Conservation (phyloP, 306 rosid species). For the barrel medic (Medicago truncatula) region DNA sequence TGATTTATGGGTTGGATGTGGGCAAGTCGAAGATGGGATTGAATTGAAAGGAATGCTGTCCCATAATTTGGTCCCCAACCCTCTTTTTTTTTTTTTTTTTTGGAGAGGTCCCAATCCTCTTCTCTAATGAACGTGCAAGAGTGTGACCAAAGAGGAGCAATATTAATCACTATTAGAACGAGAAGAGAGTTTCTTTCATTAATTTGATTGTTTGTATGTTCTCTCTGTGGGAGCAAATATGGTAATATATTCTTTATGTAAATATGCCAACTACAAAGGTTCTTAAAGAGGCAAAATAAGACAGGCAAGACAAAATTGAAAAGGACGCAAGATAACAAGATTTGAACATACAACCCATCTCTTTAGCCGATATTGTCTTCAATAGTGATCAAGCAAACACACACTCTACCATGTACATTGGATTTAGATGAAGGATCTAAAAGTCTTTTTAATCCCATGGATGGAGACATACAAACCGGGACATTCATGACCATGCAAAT, state of each 20-base stretch:
- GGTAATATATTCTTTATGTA: slow-evolving; percentile 3
- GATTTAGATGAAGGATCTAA: slow-evolving; percentile 30
- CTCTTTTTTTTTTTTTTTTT: not conserved
- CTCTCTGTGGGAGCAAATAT: not conserved
- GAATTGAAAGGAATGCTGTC: not conserved
- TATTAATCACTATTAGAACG: not conserved
- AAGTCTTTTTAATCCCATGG: slow-evolving; percentile 3
- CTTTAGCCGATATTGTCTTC: not conserved
- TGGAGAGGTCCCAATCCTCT: not conserved
- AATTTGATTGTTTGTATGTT: slow-evolving; percentile 1
- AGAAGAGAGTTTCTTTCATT: not conserved
- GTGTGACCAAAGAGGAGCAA: not conserved
- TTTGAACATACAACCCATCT: slow-evolving; percentile 38
- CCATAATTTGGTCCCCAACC: not conserved
- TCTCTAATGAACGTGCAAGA: not conserved
- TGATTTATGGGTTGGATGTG: not conserved
- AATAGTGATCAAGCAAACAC: slow-evolving; percentile 10
- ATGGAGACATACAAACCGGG: slow-evolving; percentile 8
- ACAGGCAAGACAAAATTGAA: slow-evolving; percentile 43
- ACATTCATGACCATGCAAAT: not conserved
- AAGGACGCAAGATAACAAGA: slow-evolving; percentile 46
- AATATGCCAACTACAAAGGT: not conserved
- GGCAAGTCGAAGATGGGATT: not conserved
- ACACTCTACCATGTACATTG: not conserved
- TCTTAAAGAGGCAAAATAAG: not conserved